Evolutionary conservation across 192 early-diverging fungal species (phyloP), one percentile per base, ranked within the genome.

Genomic region (Geranomyces variabilis): DNA sequence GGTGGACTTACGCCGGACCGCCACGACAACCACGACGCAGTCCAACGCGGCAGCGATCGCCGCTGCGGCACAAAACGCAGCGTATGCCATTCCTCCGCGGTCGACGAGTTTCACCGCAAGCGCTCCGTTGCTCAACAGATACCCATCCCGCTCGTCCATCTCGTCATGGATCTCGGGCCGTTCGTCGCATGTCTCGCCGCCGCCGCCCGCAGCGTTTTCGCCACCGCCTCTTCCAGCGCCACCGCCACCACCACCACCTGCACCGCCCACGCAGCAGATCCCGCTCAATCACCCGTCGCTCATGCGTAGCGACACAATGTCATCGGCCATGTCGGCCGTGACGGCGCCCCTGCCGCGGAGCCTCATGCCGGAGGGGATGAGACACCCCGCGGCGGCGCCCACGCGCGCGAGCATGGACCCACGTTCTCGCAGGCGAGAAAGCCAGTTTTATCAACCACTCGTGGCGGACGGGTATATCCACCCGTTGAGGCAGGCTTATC

Each of bases 121-220:
- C 9, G 58, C 69, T 3, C 69, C 69, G 12, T 21, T 70, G 10
- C 45, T 70, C 12, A 70, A 70, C 59, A 58, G 69, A 19, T 70
- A 70, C 44, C 69, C 69, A 0, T 70, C 69, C 12, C 69, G 69
- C 12, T 70, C 69, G 1, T 49, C 44, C 46, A 29, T 70, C 13
- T 57, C 69, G 29, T 70, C 69, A 8, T 70, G 69, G 69, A 48
- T 58, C n/a, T 65, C 59, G 4, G 51, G 24, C 7, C 58, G 69
- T 22, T 58, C 48, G n/a, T 41, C 19, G 33, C 43, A 47, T n/a
- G 17, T 13, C 45, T n/a, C n/a, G n/a, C n/a, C n/a, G n/a, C n/a
- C n/a, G n/a, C 45, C 41, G 24, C 47, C 26, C 47, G 45, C 44
- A 13, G 21, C 24, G 22, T 2, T 30, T 22, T 29, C 60, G 0